Base-by-base conservation (phyloP, 1,284 basidiomycete genomes). In the Moesziomyces sp. region DNA sequence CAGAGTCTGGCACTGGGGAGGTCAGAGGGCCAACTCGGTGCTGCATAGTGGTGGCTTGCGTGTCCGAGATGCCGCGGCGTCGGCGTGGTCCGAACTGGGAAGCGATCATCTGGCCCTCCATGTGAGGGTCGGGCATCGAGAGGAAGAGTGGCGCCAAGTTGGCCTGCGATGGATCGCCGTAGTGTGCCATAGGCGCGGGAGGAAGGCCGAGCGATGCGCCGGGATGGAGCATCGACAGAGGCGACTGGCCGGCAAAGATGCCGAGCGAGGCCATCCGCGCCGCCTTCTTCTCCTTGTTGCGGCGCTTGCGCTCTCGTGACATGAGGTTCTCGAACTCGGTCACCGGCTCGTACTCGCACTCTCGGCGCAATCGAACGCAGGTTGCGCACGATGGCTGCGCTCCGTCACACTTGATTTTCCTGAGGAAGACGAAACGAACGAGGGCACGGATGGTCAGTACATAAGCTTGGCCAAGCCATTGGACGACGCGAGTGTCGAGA, bases 351-450 rank as follows among this genome's bases (percentile, higher is more conserved):
- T 81, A 81, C 40, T 77, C 77, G 59, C 79, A 81, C 57, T 74
- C 65, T 24, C 79, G 56, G 48, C 73, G 70, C 16, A 81, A 56
- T 8, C 76, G 77, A 14, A 74, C 69, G 52, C 79, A 81, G 21
- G 77, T 79, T 21, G 76, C 71, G 55, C 79, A 81, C 2, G 69
- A 48, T 13, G 79, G 79, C 52, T 79, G 76, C 0, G 67, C 52
- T 23, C 79, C 79, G 24, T 81, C 79, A 43, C 79, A 81, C 42
- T 77, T 78, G 60, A 81, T 81, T 50, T 81, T 81, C 16, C 77
- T 79, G 46, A 48, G n/a, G 30, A 5, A 30, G 30, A 10, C 30
- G 2, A 18, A 9, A 26, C 18, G 14, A 45, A 7, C 1, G 9
- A 21, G 10, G n/a, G 16, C 23, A 23, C 8, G 13, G 16, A 24